Conservation (phyloP, 805 yeast genomes). For the Ascoidea tarda region DNA sequence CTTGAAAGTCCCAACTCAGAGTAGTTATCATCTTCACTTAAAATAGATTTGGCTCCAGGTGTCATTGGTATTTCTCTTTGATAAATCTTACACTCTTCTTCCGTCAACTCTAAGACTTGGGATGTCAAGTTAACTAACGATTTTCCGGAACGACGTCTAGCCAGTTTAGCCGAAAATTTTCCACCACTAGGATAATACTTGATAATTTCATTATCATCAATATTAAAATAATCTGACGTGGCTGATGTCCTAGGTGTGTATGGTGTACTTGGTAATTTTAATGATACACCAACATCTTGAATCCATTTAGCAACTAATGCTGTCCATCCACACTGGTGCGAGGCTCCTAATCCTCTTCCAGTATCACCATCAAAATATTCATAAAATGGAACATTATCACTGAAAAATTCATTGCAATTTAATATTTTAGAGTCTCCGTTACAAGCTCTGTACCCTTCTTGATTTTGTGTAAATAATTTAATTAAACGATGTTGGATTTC, state of each 20-base stretch:
- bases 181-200: constrained; percentile 18
- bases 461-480: constrained; percentile 58
- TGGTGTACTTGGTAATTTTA: constrained; percentile 16
- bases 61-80: neutral
- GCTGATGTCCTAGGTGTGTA: constrained; percentile 12
- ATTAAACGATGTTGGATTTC: constrained; percentile 79
- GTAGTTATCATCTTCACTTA: neutral
- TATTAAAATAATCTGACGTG: constrained; percentile 7
- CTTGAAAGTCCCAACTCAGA: constrained; percentile 2
- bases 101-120: constrained; percentile 19
- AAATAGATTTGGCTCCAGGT: constrained; percentile 3
- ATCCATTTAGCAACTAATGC: constrained; percentile 85
- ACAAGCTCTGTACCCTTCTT: constrained; percentile 53
- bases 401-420: constrained; percentile 45
- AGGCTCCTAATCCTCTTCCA: constrained; percentile 86
- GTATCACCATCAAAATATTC: constrained; percentile 92
- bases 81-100: neutral
- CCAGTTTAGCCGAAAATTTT: constrained; percentile 35
- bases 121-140: constrained; percentile 56
- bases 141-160: constrained; percentile 62
- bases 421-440: constrained; percentile 45
- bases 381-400: constrained; percentile 63
- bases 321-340: constrained; percentile 96
- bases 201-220: constrained; percentile 13
- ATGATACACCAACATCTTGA: constrained; percentile 72